Evolutionary conservation across 768 basidiomycete genomes (phyloP).

Genomic region (Calocybe gangraenosa): DNA sequence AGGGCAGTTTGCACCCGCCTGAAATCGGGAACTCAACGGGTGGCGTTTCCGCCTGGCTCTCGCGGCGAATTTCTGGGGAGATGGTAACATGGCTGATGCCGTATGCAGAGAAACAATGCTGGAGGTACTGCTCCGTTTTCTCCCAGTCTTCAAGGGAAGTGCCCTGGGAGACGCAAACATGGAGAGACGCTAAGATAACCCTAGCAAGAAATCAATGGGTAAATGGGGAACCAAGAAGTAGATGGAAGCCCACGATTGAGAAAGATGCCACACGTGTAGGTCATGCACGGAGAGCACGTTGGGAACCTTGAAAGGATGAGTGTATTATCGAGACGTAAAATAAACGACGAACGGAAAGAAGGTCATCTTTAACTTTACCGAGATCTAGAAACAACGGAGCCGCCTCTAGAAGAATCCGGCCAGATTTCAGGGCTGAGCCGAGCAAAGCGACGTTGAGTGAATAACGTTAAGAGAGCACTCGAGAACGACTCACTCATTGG

Average conservation of each 20-base stretch:
- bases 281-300: slow-evolving; percentile 14
- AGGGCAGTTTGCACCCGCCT: slow-evolving; percentile 30
- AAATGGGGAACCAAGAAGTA: background rate
- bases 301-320: background rate
- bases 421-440: slow-evolving; percentile 36
- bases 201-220: slow-evolving; percentile 19
- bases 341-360: slow-evolving; percentile 32
- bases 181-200: slow-evolving; percentile 49
- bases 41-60: slow-evolving; percentile 26
- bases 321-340: background rate
- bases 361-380: slow-evolving; percentile 43
- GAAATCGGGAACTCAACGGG: slow-evolving; percentile 21
- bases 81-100: slow-evolving; percentile 55
- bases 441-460: background rate
- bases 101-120: slow-evolving; percentile 48
- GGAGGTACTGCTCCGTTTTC: slow-evolving; percentile 41
- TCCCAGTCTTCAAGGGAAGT: slow-evolving; percentile 49
- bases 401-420: slow-evolving; percentile 49
- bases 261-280: slow-evolving; percentile 45
- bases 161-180: slow-evolving; percentile 46
- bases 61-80: slow-evolving; percentile 42
- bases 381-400: slow-evolving; percentile 47
- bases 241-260: slow-evolving; percentile 40
- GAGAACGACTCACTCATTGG: slow-evolving; percentile 39
- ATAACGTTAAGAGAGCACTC: background rate